Evolutionary conservation across 106 monocot species (phyloP).

Genomic region (Agapanthus africanus): DNA sequence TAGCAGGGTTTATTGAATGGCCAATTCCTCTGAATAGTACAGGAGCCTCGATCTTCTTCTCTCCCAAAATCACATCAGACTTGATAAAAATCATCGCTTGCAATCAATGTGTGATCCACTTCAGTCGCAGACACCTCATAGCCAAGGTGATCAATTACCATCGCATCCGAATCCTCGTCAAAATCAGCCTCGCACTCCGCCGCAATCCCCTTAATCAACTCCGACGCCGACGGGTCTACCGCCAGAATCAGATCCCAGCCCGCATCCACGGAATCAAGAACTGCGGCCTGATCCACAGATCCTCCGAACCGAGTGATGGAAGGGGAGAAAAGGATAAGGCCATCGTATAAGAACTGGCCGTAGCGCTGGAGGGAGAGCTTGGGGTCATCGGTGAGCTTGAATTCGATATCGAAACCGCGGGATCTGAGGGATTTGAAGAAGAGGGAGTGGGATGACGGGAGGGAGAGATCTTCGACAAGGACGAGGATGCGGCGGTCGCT

Average conservation of each 20-base stretch:
- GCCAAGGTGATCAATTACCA: slow-evolving; percentile 78
- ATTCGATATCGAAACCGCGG: slow-evolving; percentile 77
- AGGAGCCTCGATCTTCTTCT: slow-evolving; percentile 72
- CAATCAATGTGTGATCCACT: slow-evolving; percentile 86
- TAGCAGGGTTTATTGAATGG: slow-evolving; percentile 82
- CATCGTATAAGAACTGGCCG: slow-evolving; percentile 80
- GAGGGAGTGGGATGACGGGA: slow-evolving; percentile 82
- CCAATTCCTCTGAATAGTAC: slow-evolving; percentile 93
- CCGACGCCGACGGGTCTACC: slow-evolving; percentile 70
- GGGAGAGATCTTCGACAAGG: slow-evolving; percentile 77
- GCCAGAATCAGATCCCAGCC: slow-evolving; percentile 85
- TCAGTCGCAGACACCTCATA: slow-evolving; percentile 66
- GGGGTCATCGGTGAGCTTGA: slow-evolving; percentile 71
- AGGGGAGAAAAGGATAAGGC: slow-evolving; percentile 76
- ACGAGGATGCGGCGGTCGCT: slow-evolving; percentile 71
- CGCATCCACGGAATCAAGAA: slow-evolving; percentile 84
- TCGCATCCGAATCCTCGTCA: slow-evolving; percentile 81
- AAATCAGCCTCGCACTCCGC: slow-evolving; percentile 90
- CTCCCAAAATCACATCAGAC: slow-evolving; percentile 76
- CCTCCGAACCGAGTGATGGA: slow-evolving; percentile 71
- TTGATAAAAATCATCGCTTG: slow-evolving; percentile 67
- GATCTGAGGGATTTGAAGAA: slow-evolving; percentile 77
- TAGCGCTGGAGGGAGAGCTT: slow-evolving; percentile 70
- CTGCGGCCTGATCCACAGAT: slow-evolving; percentile 57
- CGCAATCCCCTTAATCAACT: slow-evolving; percentile 77